phyloP scores from a whole-genome alignment of 2,329 filamentous ascomycete species.

The Fusarium penzigii region DNA sequence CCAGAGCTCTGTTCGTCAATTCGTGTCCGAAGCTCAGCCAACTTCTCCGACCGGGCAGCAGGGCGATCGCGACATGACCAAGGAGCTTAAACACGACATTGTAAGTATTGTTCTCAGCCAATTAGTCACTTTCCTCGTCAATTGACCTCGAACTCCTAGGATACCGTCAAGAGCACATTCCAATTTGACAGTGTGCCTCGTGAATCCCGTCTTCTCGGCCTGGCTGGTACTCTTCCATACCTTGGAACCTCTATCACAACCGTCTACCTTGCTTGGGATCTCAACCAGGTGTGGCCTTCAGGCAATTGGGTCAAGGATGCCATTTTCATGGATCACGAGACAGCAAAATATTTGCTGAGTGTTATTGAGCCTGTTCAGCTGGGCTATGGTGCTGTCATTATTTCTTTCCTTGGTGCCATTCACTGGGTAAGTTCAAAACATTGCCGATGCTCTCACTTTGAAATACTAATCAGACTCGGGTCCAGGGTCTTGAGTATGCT shows the following conservation, averaged over 20 bases:
- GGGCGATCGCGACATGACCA: constrained; percentile 30
- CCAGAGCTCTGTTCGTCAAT: constrained; percentile 55
- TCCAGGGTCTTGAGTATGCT: constrained; percentile 75
- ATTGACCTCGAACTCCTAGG: constrained; percentile 40
- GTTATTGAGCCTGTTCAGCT: constrained; percentile 85
- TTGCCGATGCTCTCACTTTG: accelerated
- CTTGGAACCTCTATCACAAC: constrained; percentile 81
- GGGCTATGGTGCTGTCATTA: constrained; percentile 87
- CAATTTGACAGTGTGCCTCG: constrained; percentile 64
- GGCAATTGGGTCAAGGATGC: constrained; percentile 55
- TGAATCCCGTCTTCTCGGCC: constrained; percentile 67
- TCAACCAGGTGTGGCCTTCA: constrained; percentile 65
- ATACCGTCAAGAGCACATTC: constrained; percentile 69
- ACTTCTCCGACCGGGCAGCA: not conserved
- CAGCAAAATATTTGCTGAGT: constrained; percentile 70
- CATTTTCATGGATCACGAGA: constrained; percentile 68
- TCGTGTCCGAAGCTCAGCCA: constrained; percentile 40
- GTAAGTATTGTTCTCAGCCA: constrained; percentile 44
- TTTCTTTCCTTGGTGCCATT: constrained; percentile 90
- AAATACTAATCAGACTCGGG: not conserved
- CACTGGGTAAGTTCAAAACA: constrained; percentile 64
- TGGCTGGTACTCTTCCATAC: constrained; percentile 83
- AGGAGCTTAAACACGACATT: constrained; percentile 50
- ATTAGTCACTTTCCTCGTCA: not conserved
- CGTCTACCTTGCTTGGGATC: constrained; percentile 78